phyloP scores from a whole-genome alignment of 371 early-diverging fungal genomes.

The Rhizopus stolonifer region DNA sequence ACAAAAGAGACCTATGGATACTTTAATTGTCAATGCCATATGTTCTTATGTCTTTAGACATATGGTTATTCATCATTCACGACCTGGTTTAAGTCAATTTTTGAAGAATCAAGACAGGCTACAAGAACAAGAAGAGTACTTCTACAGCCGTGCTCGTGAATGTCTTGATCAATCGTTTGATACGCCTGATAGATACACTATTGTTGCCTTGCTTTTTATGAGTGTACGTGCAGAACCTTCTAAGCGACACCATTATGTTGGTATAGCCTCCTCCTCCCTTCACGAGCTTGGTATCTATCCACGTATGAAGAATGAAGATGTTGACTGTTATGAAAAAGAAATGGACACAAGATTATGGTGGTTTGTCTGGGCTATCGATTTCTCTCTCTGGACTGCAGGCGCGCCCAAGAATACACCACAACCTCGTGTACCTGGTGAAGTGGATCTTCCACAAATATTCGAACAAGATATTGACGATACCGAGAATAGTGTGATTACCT shows the following conservation, averaged over 20 bases:
- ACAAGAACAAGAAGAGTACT: constrained; percentile 36
- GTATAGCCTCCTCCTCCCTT: constrained; percentile 31
- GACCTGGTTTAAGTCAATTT: constrained; percentile 17
- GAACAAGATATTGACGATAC: constrained; percentile 38
- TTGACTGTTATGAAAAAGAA: constrained; percentile 29
- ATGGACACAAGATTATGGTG: constrained; percentile 45
- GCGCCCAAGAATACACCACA: constrained; percentile 30
- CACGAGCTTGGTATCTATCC: constrained; percentile 30
- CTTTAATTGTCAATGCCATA: constrained; percentile 40
- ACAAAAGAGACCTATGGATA: constrained; percentile 23
- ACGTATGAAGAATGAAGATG: constrained; percentile 25
- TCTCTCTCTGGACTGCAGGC: constrained; percentile 32
- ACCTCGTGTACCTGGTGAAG: constrained; percentile 17
- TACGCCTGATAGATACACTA: constrained; percentile 30
- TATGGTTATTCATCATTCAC: constrained; percentile 33
- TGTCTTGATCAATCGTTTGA: constrained; percentile 36
- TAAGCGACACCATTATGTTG: constrained; percentile 31
- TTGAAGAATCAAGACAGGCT: constrained; percentile 26
- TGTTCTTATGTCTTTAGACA: constrained; percentile 35
- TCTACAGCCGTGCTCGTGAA: constrained; percentile 35
- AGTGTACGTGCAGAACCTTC: constrained; percentile 24
- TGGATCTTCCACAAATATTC: constrained; percentile 31
- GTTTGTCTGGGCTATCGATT: constrained; percentile 38
- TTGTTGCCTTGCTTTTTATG: constrained; percentile 29
- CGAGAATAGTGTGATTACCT: constrained; percentile 29